A percentile compares a stretch with the other conserved stretches of the same genome.
These are phyloP conservation scores for Margaritispora aquatica DNA, from an alignment of 495 filamentous ascomycete genomes.

Conservation along the genomic window DNA sequence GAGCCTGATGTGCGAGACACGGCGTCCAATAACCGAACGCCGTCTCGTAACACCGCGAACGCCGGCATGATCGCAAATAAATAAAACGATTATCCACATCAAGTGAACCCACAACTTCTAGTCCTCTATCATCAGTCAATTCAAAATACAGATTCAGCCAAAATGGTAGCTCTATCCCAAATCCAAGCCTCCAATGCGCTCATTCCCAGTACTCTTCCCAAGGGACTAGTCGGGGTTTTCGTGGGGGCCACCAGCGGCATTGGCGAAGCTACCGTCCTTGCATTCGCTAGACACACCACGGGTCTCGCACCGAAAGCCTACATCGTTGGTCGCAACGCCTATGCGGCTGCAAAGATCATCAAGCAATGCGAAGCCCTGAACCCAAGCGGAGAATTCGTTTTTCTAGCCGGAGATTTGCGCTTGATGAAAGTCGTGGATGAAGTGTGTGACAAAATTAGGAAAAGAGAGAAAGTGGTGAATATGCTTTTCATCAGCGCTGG, in stretches of 20 bases:
- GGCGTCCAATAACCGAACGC: neutral
- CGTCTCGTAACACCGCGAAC: neutral
- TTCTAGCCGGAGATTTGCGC: constrained; percentile 16
- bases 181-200: constrained; percentile 5
- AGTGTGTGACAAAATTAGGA: constrained; percentile 21
- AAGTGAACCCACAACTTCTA: no score
- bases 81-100: no score
- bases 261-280: constrained; percentile 29
- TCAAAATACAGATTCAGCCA: neutral
- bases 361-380: constrained; percentile 19
- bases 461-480: constrained; percentile 15
- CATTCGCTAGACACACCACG: constrained; percentile 21
- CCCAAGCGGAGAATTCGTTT: constrained; percentile 15
- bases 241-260: constrained; percentile 42
- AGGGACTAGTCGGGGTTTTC: constrained; percentile 13
- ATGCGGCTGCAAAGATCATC: constrained; percentile 21
- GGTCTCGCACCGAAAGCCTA: constrained; percentile 22
- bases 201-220: constrained; percentile 2
- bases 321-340: constrained; percentile 36
- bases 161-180: constrained; percentile 3
- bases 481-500: constrained; percentile 17
- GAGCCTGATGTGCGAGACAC: neutral
- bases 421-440: constrained; percentile 20
- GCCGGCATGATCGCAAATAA: neutral
- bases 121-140: neutral